Evolutionary conservation across 495 filamentous ascomycete species (phyloP), one percentile per base, ranked within the genome.

Genomic region (Penicillium roqueforti): DNA sequence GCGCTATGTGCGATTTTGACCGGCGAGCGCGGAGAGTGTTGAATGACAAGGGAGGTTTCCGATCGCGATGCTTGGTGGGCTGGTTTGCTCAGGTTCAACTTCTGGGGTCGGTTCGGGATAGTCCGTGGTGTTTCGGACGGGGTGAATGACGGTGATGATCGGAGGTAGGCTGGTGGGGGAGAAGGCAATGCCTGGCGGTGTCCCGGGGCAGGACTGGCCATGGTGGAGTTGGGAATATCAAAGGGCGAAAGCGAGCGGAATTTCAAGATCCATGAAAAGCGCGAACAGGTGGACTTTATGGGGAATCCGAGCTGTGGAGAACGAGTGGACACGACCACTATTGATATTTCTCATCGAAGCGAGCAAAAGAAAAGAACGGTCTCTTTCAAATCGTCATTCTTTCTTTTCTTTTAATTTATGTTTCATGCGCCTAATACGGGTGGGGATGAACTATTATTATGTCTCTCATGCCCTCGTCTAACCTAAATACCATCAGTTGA

Each of bases 141-240:
- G 54, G 52, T 56, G 50, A 66, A 55, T 7, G 69, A 68, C 47
- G 74, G 70, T 25, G 74, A 69, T 29, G 72, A 68, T 47, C 67
- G 70, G 42, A 74, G 64, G 55, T 76, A 76, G 47, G 70, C 73
- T 25, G 74, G 67, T 14, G 74, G 69, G 55, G 74, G 74, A 53
- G 72, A 67, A 26, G 74, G 63, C 31, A 71, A 50, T 25, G 68
- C 58, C 31, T 65, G 72, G 41, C 52, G 63, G 39, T 68, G 65
- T 46, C 55, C 56, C 40, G 59, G 59, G 22, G 68, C 51, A 13
- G 68, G 59, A 55, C 57, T 62, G 16, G 71, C 69, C 71, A 76
- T 74, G 47, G 28, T 54, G 47, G 29, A 54, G 43, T n/a, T 14
- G 25, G 25, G 25, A 1, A 6, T 26, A 31, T 37, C 28, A 34